phyloP scores from a whole-genome alignment of 2,329 filamentous ascomycete species.

The Stenocarpella maydis region DNA sequence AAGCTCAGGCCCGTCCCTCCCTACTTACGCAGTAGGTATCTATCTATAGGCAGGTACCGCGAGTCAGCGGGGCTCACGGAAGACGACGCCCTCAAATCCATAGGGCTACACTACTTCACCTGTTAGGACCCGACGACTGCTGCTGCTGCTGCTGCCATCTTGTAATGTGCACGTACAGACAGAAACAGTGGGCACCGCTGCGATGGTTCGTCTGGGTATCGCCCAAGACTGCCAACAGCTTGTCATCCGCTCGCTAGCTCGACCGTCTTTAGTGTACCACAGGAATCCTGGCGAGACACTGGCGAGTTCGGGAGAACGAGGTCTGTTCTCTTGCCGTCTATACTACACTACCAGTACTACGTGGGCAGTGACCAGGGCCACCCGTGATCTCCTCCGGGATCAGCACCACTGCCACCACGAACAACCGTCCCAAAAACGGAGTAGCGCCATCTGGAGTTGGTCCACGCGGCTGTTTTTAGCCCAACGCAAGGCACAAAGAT shows the following conservation, averaged over 20 bases:
- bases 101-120: background rate
- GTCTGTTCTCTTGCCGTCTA: slow-evolving; percentile 24
- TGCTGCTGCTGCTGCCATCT: background rate
- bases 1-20: slow-evolving; percentile 16
- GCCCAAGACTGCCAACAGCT: slow-evolving; percentile 4
- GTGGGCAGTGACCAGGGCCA: slow-evolving; percentile 11
- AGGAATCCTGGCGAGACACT: slow-evolving; percentile 9
- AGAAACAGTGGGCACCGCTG: background rate
- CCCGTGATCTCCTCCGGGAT: slow-evolving; percentile 26
- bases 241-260: slow-evolving; percentile 3
- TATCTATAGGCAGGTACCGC: too few relatives aligned
- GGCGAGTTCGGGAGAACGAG: slow-evolving; percentile 26
- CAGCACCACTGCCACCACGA: slow-evolving; percentile 20
- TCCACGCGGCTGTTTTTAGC: slow-evolving; percentile 28
- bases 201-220: background rate
- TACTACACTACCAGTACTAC: too few relatives aligned
- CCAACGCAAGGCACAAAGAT: slow-evolving; percentile 20
- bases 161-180: background rate
- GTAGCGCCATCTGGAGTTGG: background rate
- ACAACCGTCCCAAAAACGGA: slow-evolving; percentile 5
- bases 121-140: background rate
- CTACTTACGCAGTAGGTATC: too few relatives aligned
- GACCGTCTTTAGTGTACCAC: background rate
- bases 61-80: slow-evolving; percentile 15
- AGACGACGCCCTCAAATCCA: slow-evolving; percentile 4